These are phyloP conservation scores for Plasmodium coatneyi DNA, from an alignment of 169 alveolate genomes.

Conservation along the genomic window DNA sequence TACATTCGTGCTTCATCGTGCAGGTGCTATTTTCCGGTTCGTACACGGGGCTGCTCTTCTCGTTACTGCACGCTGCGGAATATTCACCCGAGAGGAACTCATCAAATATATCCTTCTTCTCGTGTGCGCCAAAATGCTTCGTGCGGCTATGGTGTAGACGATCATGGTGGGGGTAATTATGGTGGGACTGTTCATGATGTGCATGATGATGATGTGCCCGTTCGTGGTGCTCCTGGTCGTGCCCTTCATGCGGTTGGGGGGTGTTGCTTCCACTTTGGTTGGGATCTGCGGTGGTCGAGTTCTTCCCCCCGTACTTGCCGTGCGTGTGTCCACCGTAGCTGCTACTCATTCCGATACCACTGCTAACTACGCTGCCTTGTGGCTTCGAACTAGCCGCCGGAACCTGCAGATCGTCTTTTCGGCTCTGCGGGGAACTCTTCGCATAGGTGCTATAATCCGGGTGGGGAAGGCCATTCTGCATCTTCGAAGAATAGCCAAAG, in stretches of 20 bases:
- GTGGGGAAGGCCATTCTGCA: neutral
- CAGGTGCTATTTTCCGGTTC: neutral
- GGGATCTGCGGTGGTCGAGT: neutral
- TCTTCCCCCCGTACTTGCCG: neutral
- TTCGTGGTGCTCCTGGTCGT: neutral
- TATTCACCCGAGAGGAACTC: constrained; percentile 33
- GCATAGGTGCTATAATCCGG: constrained; percentile 11
- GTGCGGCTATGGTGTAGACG: neutral
- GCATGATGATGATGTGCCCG: neutral
- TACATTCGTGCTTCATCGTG: neutral
- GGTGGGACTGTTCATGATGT: neutral
- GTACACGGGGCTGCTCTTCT: neutral
- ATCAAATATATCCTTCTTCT: constrained; percentile 32
- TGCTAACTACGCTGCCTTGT: constrained; percentile 1
- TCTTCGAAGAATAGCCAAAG: constrained; percentile 52
- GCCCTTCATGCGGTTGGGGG: neutral
- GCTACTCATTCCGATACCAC: neutral
- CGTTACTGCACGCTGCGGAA: neutral
- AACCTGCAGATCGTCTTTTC: neutral
- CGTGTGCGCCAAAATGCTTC: neutral
- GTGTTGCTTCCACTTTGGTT: neutral
- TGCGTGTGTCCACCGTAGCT: neutral
- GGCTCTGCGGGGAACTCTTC: constrained; percentile 4
- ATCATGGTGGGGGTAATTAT: neutral
- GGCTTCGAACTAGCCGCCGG: neutral